phyloP scores from a whole-genome alignment of 148 eudicot genomes.

The Dysphania ambrosioides region DNA sequence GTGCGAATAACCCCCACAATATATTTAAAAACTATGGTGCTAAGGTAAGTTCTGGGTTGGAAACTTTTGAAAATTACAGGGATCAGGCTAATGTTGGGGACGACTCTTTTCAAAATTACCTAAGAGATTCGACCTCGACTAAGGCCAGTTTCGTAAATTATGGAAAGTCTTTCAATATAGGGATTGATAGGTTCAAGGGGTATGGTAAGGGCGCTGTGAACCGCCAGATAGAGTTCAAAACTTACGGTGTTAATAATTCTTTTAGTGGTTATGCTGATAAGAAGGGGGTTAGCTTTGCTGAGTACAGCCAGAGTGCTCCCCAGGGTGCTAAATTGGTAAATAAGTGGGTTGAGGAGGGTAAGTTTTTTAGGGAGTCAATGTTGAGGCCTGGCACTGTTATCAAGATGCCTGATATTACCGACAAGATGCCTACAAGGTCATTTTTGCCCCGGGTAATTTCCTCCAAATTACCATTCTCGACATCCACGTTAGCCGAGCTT shows the following conservation, averaged over 20 bases:
- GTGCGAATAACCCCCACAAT: conserved; percentile 66
- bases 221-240: conserved; percentile 47
- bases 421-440: conserved; percentile 78
- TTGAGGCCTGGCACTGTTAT: conserved; percentile 51
- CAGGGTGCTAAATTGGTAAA: conserved; percentile 26
- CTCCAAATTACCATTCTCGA: conserved; percentile 65
- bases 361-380: conserved; percentile 75
- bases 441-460: conserved; percentile 69
- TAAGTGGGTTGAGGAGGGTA: conserved; percentile 56
- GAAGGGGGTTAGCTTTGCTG: conserved; percentile 59
- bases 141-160: conserved; percentile 57
- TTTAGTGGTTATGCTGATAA: conserved; percentile 67
- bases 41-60: conserved; percentile 46
- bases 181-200: conserved; percentile 58
- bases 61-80: conserved; percentile 56
- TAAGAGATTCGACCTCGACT: conserved; percentile 41
- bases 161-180: conserved; percentile 71
- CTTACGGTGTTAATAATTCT: conserved; percentile 62
- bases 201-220: conserved; percentile 55
- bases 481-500: conserved; percentile 26
- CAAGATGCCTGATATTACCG: conserved; percentile 76
- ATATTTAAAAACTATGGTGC: conserved; percentile 64
- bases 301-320: conserved; percentile 30
- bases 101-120: conserved; percentile 61
- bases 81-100: conserved; percentile 66